Base-by-base conservation (phyloP, 2,329 filamentous ascomycete species). In the Anisogramma anomala region DNA sequence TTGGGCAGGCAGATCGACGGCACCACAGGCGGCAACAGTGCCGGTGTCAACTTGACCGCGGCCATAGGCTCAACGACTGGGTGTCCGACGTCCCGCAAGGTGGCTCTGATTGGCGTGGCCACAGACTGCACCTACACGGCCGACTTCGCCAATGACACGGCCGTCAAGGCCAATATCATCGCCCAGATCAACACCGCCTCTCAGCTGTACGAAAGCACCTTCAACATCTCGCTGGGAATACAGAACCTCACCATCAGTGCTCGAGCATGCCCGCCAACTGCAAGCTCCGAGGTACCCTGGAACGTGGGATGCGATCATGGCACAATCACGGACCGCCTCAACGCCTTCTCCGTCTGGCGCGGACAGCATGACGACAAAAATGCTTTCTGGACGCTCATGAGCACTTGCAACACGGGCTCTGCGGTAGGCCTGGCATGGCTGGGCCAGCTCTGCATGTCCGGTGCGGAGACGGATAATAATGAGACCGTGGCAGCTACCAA, bases 371-470 rank as follows among this genome's bases (percentile, higher is more conserved):
- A 69, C 3, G 91, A 98, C 59, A 71, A 62, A 38, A 94, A 94
- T 60, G 88, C 88, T 13, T 94, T 93, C 62, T 98, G 89, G 89
- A 94, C 84, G 3, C 68, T 94, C 22, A 69, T 94, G 54, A 88
- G 79, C 40, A 86, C 75, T 13, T 94, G 87, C 59, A 75, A 78
- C 50, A 93, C 86, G 0, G 82, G 78, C 36, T 74, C 82, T 23
- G 87, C 91, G 42, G 89, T 98, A 36, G 89, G 89, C 3, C 70
- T 96, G 28, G 85, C 89, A 8, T 98, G 91, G 89, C 69, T 94
- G 23, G 88, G 89, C 35, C 86, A 94, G 60, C 74, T 88, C 31
- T 96, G 91, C 58, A 67, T 75, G 22, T 55, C 62, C 20, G 73
- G 72, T 20, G 68, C 82, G 2, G 64, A 62, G 19, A 66, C 67